A percentile compares a stretch with the other conserved stretches of the same genome.
Conservation (phyloP, 73 alveolate genomes). For the Paramecium pentaurelia region DNA sequence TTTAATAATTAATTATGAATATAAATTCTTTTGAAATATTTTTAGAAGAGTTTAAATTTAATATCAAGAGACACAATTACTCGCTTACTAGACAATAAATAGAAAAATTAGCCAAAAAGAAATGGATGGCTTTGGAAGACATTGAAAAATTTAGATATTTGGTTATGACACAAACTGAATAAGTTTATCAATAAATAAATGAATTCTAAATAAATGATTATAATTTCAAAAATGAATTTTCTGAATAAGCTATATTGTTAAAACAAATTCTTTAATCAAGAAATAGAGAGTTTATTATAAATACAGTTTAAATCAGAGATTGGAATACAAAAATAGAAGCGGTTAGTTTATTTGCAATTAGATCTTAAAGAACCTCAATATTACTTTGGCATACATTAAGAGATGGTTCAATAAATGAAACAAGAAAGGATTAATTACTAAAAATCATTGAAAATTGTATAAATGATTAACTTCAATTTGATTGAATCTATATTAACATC, state of each 20-base stretch:
- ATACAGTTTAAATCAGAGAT: not conserved
- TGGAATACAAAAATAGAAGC: not conserved
- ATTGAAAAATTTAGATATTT: not conserved
- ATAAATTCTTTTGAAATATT: not conserved
- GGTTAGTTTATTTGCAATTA: not conserved
- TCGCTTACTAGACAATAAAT: not conserved
- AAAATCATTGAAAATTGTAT: not conserved
- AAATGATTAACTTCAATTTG: not conserved
- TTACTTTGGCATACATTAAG: not conserved
- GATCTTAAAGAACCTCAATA: not conserved
- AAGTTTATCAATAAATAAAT: not conserved
- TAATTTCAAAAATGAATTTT: not conserved
- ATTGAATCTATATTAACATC: not conserved
- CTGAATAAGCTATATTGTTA: not conserved
- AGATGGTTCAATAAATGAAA: not conserved
- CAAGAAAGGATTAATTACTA: not conserved
- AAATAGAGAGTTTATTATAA: not conserved
- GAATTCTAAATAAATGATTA: not conserved
- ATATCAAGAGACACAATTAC: not conserved
- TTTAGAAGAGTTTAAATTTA: not conserved
- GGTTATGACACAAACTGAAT: not conserved
- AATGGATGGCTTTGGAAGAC: not conserved
- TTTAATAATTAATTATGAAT: not conserved
- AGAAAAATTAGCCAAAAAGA: not conserved
- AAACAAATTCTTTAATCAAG: not conserved